Evolutionary conservation across 116 monocot species (phyloP).

Genomic region (Trichopus zeylanicus): DNA sequence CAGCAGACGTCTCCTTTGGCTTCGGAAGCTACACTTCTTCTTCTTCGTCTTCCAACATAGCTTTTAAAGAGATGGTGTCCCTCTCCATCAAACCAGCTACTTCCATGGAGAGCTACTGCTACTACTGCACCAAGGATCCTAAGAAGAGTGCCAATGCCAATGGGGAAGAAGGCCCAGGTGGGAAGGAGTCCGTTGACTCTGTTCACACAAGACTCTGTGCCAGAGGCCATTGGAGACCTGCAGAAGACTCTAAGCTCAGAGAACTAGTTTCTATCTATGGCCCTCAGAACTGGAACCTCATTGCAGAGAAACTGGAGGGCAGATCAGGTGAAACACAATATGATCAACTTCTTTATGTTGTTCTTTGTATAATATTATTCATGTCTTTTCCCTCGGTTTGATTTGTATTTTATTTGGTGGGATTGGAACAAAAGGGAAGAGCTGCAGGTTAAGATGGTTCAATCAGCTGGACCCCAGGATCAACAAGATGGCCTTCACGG

Average conservation of each 20-base stretch:
- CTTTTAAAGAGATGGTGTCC: constrained; percentile 43
- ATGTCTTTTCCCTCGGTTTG: neutral
- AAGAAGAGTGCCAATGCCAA: constrained; percentile 9
- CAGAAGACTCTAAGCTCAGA: constrained; percentile 80
- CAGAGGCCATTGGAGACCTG: constrained; percentile 89
- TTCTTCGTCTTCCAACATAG: constrained; percentile 2
- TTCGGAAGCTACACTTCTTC: no score
- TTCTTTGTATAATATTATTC: no score
- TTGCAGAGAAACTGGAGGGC: constrained; percentile 80
- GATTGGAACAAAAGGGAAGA: constrained; percentile 55
- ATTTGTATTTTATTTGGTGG: neutral
- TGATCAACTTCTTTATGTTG: no score
- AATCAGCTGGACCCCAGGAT: constrained; percentile 86
- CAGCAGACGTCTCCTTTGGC: neutral
- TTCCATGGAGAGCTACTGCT: constrained; percentile 1
- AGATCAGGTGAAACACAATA: constrained; percentile 93
- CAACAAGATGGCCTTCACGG: constrained; percentile 65
- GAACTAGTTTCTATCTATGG: constrained; percentile 72
- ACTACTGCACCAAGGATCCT: constrained; percentile 1
- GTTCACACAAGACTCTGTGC: constrained; percentile 47
- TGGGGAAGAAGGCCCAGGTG: neutral
- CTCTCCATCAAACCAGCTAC: constrained; percentile 41
- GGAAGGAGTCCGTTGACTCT: neutral
- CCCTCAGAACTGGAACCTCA: constrained; percentile 96
- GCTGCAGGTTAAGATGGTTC: constrained; percentile 87